These are phyloP conservation scores for Xylariales sp. DNA, from an alignment of 2,329 filamentous ascomycete species.

Conservation along the genomic window DNA sequence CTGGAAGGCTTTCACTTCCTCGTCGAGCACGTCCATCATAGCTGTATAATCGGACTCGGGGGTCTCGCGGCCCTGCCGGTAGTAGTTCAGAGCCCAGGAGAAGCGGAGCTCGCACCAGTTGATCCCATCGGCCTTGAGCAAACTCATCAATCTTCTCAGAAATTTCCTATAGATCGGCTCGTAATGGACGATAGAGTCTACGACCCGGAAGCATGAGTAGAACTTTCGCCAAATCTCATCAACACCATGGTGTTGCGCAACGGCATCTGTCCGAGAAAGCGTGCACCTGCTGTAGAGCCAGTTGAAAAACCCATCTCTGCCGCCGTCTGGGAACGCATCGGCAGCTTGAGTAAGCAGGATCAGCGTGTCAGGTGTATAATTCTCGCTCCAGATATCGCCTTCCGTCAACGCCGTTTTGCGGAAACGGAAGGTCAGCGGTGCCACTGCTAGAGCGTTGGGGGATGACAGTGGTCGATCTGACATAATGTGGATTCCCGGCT, in stretches of 20 bases:
- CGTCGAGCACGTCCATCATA: conserved; percentile 68
- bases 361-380: conserved; percentile 56
- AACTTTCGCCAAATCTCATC: conserved; percentile 86
- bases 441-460: conserved; percentile 47
- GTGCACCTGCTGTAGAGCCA: conserved; percentile 74
- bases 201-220: conserved; percentile 64
- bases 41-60: conserved; percentile 64
- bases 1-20: conserved; percentile 76
- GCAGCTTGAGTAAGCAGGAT: conserved; percentile 61
- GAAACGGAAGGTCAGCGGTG: conserved; percentile 59
- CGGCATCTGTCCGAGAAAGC: conserved; percentile 66
- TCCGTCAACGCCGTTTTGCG: conserved; percentile 39
- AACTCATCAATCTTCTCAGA: conserved; percentile 63
- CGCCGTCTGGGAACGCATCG: conserved; percentile 68
- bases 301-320: conserved; percentile 64
- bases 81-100: conserved; percentile 69
- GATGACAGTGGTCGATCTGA: conserved; percentile 52
- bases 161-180: conserved; percentile 83
- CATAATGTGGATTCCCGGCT: conserved; percentile 70
- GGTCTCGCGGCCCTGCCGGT: conserved; percentile 56
- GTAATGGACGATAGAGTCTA: conserved; percentile 75
- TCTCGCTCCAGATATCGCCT: conserved; percentile 58
- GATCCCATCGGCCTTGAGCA: conserved; percentile 75
- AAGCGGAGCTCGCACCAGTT: conserved; percentile 77
- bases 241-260: conserved; percentile 76